Base-by-base conservation (phyloP, 768 basidiomycete species). In the Calocybe gangraenosa region DNA sequence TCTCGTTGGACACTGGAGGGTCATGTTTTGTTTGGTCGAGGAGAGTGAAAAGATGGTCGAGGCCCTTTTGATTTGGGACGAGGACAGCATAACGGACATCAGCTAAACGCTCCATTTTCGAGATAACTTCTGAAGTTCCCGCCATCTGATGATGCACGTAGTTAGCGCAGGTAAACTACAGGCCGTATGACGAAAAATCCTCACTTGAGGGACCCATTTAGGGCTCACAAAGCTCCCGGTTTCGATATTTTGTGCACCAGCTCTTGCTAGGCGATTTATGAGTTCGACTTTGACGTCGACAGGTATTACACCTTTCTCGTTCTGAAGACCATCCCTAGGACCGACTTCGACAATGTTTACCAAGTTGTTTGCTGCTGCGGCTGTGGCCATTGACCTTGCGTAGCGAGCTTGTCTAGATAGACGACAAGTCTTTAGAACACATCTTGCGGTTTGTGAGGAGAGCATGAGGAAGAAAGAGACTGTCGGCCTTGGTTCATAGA, bases 141-240 rank as follows among this genome's bases (percentile, higher is more conserved):
- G 82, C 88, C 91, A 95, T 92, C 90, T 95, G 37, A 15, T 13
- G 11, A 18, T 28, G 13, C 13, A 15, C 13, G 40, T 23, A n/a
- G 40, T 47, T 42, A 30, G 19, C 20, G 19, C 19, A 35, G 17
- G 38, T n/a, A 36, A 28, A 19, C 36, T 23, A 34, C 17, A 21
- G 10, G 18, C 49, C 13, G 15, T 35, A 15, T 21, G 22, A 10
- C 15, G 18, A 10, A 6, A 28, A 28, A 28, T 2, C 63, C 71
- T 40, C 50, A 82, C 92, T 78, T 94, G 92, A 0, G 92, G 92
- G 19, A 94, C 87, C 87, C 91, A 91, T 64, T 92, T 92, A 0
- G 88, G 87, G 62, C 89, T 89, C 47, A 94, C 92, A 59, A 95
- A 92, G 60, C 89, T 91, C 6, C 92, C 92, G 0, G 81, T 79